phyloP scores from a whole-genome alignment of 768 basidiomycete species.

The Kwoniella dejecticola region DNA sequence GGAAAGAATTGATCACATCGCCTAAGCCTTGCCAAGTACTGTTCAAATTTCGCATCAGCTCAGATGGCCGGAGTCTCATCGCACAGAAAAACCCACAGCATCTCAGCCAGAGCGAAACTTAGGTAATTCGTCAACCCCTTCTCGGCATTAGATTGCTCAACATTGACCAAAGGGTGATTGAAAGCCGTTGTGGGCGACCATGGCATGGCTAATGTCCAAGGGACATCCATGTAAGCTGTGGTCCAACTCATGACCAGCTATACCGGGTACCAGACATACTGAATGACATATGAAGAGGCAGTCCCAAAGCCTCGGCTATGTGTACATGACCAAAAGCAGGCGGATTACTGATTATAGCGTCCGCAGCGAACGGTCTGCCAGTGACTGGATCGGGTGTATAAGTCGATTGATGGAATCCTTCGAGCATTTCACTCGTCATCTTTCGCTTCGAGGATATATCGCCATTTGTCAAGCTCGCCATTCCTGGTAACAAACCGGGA shows the following conservation, averaged over 20 bases:
- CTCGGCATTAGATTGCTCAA: conserved; percentile 63
- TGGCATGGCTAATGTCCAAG: conserved; percentile 63
- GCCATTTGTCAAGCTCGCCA: conserved; percentile 64
- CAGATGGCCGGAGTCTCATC: background rate
- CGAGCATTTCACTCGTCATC: conserved; percentile 66
- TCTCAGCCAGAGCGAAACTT: conserved; percentile 64
- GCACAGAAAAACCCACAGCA: conserved; percentile 56
- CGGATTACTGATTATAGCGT: conserved; percentile 70
- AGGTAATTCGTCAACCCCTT: conserved; percentile 64
- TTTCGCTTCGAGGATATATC: conserved; percentile 65
- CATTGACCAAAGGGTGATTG: conserved; percentile 67
- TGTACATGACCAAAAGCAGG: conserved; percentile 69
- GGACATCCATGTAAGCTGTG: conserved; percentile 17
- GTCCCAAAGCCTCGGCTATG: conserved; percentile 66
- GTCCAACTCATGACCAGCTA: background rate
- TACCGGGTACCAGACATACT: conserved; percentile 47
- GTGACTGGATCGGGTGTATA: conserved; percentile 60
- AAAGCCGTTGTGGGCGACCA: conserved; percentile 66
- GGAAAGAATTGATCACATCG: conserved; percentile 65
- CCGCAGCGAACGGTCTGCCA: conserved; percentile 62
- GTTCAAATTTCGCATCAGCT: conserved; percentile 6
- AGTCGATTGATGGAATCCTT: conserved; percentile 65
- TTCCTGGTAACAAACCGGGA: conserved; percentile 67
- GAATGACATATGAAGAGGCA: conserved; percentile 64
- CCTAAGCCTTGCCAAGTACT: conserved; percentile 59